Conservation (phyloP, 2,329 filamentous ascomycete genomes). For the Ophiostoma triangulosporum region DNA sequence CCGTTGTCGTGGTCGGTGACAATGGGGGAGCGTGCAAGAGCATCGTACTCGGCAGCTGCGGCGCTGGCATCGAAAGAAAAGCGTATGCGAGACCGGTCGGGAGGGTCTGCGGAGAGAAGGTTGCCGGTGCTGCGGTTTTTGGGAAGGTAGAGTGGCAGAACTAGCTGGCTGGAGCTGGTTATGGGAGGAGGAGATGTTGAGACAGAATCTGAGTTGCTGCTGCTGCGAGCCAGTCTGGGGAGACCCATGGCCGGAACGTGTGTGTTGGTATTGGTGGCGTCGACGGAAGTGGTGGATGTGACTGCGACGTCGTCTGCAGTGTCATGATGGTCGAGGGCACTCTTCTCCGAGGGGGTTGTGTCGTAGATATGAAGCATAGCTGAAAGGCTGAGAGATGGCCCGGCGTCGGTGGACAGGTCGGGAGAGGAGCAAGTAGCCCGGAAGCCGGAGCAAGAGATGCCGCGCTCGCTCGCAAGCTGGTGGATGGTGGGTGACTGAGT, state of each 20-base stretch:
- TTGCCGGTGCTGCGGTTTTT: conserved; percentile 56
- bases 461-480: background rate
- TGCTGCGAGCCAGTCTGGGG: background rate
- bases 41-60: conserved; percentile 49
- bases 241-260: background rate
- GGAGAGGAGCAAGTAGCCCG: background rate
- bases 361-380: conserved; percentile 33
- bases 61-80: conserved; percentile 66
- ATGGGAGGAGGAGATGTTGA: conserved; percentile 1
- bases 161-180: conserved; percentile 31
- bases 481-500: background rate
- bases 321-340: conserved; percentile 17
- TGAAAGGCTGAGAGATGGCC: conserved; percentile 14
- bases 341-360: conserved; percentile 27
- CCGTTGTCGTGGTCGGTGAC: conserved; percentile 80
- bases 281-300: background rate
- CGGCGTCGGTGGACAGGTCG: conserved; percentile 3
- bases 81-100: conserved; percentile 49
- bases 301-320: background rate
- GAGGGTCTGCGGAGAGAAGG: conserved; percentile 34
- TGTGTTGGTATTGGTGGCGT: background rate
- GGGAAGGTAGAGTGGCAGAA: conserved; percentile 37
- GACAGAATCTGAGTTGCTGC: background rate
- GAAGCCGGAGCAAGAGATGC: background rate
- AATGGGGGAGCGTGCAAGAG: conserved; percentile 65